These are phyloP conservation scores for Trichoderma brevicompactum DNA, from an alignment of 2,329 filamentous ascomycete genomes.

Conservation along the genomic window DNA sequence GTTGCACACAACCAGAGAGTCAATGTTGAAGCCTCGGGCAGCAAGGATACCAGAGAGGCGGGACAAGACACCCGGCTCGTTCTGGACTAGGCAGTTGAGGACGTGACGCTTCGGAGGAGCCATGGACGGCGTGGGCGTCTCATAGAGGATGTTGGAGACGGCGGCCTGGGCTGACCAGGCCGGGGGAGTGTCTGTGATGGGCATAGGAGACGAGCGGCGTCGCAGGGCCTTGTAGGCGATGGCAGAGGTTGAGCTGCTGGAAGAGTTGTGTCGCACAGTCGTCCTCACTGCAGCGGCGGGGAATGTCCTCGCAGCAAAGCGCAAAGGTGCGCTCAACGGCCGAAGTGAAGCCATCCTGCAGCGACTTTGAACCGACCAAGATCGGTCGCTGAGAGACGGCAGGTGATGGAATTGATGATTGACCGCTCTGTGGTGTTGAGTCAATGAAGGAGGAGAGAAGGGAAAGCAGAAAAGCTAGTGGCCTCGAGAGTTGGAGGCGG, in stretches of 20 bases:
- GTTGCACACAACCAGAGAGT: conserved; percentile 95
- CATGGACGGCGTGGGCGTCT: conserved; percentile 84
- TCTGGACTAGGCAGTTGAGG: conserved; percentile 97
- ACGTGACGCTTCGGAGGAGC: conserved; percentile 91
- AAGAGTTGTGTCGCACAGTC: conserved; percentile 46
- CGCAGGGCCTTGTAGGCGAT: conserved; percentile 97
- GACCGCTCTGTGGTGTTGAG: conserved; percentile 12
- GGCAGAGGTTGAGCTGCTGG: conserved; percentile 81
- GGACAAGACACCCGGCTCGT: conserved; percentile 96
- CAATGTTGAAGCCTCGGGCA: conserved; percentile 97
- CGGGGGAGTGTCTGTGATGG: conserved; percentile 74
- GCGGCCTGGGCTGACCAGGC: conserved; percentile 91
- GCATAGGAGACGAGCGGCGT: conserved; percentile 82
- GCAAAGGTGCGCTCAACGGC: conserved; percentile 48
- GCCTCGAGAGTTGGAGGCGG: conserved; percentile 16
- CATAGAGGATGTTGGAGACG: conserved; percentile 98
- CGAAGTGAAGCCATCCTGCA: conserved; percentile 52
- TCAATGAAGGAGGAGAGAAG: conserved; percentile 5
- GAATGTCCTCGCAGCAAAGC: conserved; percentile 41
- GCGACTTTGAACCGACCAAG: not conserved
- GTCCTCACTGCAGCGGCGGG: conserved; percentile 30
- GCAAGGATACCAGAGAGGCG: conserved; percentile 96
- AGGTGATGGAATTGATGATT: conserved; percentile 8
- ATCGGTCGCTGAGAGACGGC: not conserved
- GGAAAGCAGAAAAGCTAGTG: conserved; percentile 26